Evolutionary conservation across 768 basidiomycete genomes (phyloP).

Genomic region (Suillus americanus): DNA sequence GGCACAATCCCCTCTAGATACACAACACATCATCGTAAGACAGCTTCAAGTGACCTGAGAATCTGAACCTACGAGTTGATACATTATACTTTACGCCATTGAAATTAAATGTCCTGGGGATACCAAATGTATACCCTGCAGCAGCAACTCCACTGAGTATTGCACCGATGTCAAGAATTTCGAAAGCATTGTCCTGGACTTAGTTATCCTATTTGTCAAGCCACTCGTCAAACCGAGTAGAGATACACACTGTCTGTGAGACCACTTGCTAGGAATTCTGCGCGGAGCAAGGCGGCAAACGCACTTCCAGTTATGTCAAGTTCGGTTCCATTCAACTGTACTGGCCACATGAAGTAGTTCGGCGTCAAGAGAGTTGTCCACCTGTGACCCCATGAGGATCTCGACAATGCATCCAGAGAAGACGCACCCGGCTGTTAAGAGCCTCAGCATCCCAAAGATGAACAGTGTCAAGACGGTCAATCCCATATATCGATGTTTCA

Average conservation of each 20-base stretch:
- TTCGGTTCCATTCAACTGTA: conserved; percentile 4
- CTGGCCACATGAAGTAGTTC: background rate
- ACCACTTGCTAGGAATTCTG: background rate
- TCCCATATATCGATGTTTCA: too few relatives aligned
- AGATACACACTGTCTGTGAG: background rate
- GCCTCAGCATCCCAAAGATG: too few relatives aligned
- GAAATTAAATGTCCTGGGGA: conserved; percentile 13
- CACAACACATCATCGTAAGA: background rate
- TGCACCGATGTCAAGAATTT: conserved; percentile 9
- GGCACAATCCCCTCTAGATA: conserved; percentile 5
- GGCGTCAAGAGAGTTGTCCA: too few relatives aligned
- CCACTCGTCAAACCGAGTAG: too few relatives aligned
- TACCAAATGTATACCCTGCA: conserved; percentile 6
- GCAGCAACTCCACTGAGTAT: conserved; percentile 11
- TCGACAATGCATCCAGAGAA: too few relatives aligned
- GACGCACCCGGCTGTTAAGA: too few relatives aligned
- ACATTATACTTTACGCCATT: conserved; percentile 18
- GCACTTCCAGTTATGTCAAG: conserved; percentile 6
- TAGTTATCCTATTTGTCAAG: background rate
- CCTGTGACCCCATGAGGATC: too few relatives aligned
- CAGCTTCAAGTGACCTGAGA: background rate
- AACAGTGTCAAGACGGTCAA: too few relatives aligned
- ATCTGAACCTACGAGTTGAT: conserved; percentile 5
- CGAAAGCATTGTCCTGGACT: conserved; percentile 5
- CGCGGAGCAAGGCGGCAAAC: conserved; percentile 2